Percentiles rank a stretch among this genome's conserved stretches.
These are phyloP conservation scores for Pseudogymnoascus sp. DNA, from an alignment of 2,329 filamentous ascomycete genomes.

Conservation along the genomic window DNA sequence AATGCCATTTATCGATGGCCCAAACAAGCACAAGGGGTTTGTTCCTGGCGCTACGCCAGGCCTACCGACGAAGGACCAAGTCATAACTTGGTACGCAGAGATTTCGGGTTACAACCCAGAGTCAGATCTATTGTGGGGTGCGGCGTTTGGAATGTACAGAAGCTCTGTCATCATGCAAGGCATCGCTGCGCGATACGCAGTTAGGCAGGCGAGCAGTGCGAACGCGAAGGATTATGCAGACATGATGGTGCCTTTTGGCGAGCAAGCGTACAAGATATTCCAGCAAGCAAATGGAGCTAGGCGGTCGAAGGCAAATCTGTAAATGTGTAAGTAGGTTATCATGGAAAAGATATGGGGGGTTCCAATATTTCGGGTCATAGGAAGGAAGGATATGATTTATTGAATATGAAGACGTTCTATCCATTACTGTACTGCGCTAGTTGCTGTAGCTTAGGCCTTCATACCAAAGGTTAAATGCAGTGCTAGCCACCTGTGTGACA, in stretches of 20 bases:
- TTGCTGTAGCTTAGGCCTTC: not conserved
- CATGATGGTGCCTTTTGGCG: constrained; percentile 64
- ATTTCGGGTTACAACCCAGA: constrained; percentile 65
- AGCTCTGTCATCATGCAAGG: constrained; percentile 67
- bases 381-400: not conserved
- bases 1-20: constrained; percentile 37
- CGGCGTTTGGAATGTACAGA: constrained; percentile 56
- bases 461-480: not conserved
- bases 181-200: constrained; percentile 81
- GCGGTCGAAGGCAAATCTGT: constrained; percentile 36
- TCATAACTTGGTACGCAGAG: constrained; percentile 59
- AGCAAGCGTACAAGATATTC: constrained; percentile 72
- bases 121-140: constrained; percentile 54
- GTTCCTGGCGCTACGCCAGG: constrained; percentile 43
- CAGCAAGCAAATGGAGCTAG: constrained; percentile 37
- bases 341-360: not conserved
- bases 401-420: not conserved
- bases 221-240: constrained; percentile 67
- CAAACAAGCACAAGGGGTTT: constrained; percentile 33
- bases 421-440: not conserved
- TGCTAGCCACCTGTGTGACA: not conserved
- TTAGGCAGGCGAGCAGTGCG: constrained; percentile 81
- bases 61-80: constrained; percentile 47
- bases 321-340: constrained; percentile 17
- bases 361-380: not conserved